Conservation (phyloP, 129 eudicot genomes). For the Pseudognaphalium luteoalbum region DNA sequence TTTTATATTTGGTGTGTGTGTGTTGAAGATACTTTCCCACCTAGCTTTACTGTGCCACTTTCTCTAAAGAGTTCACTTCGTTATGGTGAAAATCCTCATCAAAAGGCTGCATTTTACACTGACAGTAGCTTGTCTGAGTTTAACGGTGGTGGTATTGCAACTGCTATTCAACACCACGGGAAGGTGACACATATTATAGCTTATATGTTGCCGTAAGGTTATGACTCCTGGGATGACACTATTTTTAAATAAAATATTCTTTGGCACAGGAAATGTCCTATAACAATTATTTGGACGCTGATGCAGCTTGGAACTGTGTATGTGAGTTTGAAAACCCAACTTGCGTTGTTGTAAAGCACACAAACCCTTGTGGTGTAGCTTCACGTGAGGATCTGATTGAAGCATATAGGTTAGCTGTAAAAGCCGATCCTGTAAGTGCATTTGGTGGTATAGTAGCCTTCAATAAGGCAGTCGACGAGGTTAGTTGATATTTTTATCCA, state of each 20-base stretch:
- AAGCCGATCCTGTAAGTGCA: conserved; percentile 97
- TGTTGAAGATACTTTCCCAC: conserved; percentile 67
- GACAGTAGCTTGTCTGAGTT: conserved; percentile 88
- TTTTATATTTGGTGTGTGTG: conserved; percentile 3
- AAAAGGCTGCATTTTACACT: conserved; percentile 89
- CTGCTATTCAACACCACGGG: conserved; percentile 94
- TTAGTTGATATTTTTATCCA: conserved; percentile 24
- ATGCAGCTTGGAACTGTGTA: conserved; percentile 99
- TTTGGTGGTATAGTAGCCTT: conserved; percentile 99
- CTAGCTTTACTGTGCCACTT: conserved; percentile 71
- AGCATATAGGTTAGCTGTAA: conserved; percentile 92
- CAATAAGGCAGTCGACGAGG: conserved; percentile 93
- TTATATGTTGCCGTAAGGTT: neutral
- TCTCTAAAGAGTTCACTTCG: conserved; percentile 83
- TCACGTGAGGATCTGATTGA: conserved; percentile 85
- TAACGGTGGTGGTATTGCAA: conserved; percentile 95
- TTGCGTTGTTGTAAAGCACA: conserved; percentile 93
- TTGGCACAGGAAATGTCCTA: conserved; percentile 90
- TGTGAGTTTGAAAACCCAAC: conserved; percentile 88
- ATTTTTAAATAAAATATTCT: neutral
- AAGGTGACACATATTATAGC: conserved; percentile 50
- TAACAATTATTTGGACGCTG: conserved; percentile 93
- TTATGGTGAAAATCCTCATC: conserved; percentile 99
- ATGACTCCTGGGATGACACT: neutral
- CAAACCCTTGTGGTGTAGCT: conserved; percentile 99